Evolutionary conservation across 176 grass and related monocot genomes (phyloP).

Genomic region (Aegilops umbellulata): DNA sequence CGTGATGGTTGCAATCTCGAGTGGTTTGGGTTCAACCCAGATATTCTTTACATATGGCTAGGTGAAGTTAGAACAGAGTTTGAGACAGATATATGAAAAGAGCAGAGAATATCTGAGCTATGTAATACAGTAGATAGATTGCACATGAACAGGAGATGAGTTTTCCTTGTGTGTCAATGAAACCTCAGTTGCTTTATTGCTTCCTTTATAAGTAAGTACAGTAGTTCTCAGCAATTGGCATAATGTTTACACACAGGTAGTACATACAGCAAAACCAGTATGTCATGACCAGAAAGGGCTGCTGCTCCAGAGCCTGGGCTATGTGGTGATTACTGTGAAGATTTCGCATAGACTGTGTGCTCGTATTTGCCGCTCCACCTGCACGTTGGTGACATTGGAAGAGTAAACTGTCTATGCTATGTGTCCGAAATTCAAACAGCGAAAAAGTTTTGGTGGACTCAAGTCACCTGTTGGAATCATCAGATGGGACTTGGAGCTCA

Average conservation of each 20-base stretch:
- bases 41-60: neutral
- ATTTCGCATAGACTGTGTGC: constrained; percentile 47
- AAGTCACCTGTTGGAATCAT: constrained; percentile 61
- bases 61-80: neutral
- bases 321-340: neutral
- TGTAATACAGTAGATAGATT: neutral
- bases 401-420: neutral
- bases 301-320: neutral
- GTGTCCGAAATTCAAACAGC: neutral
- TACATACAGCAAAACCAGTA: neutral
- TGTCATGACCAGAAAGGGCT: too few relatives aligned
- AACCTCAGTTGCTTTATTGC: constrained; percentile 27
- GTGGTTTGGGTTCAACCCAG: neutral
- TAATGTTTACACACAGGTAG: constrained; percentile 14
- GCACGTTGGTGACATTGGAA: neutral
- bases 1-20: neutral
- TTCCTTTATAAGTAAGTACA: neutral
- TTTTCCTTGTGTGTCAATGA: neutral
- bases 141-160: neutral
- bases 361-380: constrained; percentile 94
- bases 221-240: neutral
- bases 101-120: neutral
- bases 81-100: neutral
- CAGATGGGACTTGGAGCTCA: constrained; percentile 65
- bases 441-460: neutral